phyloP scores from a whole-genome alignment of 371 early-diverging fungal genomes.

The Mortierella sp. region DNA sequence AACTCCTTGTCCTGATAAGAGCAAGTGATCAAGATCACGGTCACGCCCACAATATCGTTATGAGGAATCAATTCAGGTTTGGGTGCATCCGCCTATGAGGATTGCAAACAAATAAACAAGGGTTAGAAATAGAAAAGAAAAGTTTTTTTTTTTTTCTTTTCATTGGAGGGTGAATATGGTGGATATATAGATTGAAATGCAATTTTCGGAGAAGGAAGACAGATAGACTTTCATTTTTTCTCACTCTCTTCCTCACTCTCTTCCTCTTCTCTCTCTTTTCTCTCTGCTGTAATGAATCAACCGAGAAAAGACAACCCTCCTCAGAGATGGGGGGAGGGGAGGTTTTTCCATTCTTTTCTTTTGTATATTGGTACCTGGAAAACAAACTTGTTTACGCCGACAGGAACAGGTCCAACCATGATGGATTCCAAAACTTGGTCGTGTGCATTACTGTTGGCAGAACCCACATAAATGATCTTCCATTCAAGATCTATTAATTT shows the following conservation, averaged over 20 bases:
- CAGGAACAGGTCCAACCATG: conserved; percentile 96
- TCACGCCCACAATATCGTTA: conserved; percentile 87
- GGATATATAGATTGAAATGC: not conserved
- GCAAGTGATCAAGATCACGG: conserved; percentile 92
- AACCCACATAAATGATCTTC: conserved; percentile 96
- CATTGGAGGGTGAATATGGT: not conserved
- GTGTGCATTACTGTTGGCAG: conserved; percentile 81
- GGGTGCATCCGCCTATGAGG: conserved; percentile 76
- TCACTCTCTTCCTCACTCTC: too few relatives aligned
- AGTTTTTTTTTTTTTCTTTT: too few relatives aligned
- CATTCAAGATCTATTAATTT: conserved; percentile 91
- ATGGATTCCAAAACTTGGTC: conserved; percentile 97
- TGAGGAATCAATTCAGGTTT: conserved; percentile 79
- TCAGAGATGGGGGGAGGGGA: too few relatives aligned
- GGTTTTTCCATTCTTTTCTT: not conserved
- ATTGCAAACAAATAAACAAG: not conserved
- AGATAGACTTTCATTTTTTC: too few relatives aligned
- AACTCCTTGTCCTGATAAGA: conserved; percentile 92
- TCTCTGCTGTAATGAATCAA: not conserved
- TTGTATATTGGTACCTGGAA: conserved; percentile 73
- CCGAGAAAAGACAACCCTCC: too few relatives aligned
- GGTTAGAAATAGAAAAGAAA: not conserved
- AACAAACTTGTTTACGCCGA: conserved; percentile 95
- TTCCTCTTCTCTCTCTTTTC: too few relatives aligned
- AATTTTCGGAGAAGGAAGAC: not conserved